A percentile compares a stretch with the other conserved stretches of the same genome.
Evolutionary conservation across 768 basidiomycete species (phyloP).

Genomic region (Tulasnella sp.): DNA sequence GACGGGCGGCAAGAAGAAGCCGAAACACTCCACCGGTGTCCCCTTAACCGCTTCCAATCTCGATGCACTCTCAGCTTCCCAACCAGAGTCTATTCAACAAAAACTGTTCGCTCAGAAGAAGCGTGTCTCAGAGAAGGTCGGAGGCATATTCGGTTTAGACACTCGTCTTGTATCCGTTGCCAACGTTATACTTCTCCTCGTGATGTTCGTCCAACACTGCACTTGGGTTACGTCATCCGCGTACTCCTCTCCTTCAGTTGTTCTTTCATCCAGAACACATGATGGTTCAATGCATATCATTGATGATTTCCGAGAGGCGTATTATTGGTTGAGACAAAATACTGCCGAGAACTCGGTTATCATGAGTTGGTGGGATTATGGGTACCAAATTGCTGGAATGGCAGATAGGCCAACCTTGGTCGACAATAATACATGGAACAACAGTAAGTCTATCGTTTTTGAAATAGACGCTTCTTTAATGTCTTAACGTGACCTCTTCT

Average conservation of each 20-base stretch:
- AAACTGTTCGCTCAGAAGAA: not conserved
- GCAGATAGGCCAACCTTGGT: constrained; percentile 92
- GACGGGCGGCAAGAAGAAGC: constrained; percentile 46
- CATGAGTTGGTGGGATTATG: constrained; percentile 99
- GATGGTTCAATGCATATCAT: constrained; percentile 92
- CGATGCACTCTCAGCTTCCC: not conserved
- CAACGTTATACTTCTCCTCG: constrained; percentile 63
- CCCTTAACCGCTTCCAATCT: constrained; percentile 21
- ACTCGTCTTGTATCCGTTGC: constrained; percentile 61
- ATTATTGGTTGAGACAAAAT: constrained; percentile 97
- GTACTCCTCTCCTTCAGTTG: constrained; percentile 96
- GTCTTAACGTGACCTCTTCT: too few species aligned
- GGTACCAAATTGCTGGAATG: constrained; percentile 99
- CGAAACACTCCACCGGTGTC: constrained; percentile 33
- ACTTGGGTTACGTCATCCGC: constrained; percentile 92
- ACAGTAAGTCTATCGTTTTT: constrained; percentile 49
- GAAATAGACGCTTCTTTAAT: not conserved
- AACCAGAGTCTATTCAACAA: too few species aligned
- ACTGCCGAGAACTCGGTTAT: constrained; percentile 84
- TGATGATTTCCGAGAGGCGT: constrained; percentile 98
- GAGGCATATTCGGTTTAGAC: constrained; percentile 77
- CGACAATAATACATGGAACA: constrained; percentile 99
- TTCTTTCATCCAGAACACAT: constrained; percentile 60
- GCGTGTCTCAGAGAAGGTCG: constrained; percentile 18
- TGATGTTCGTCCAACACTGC: constrained; percentile 90